Percentiles rank a stretch among this genome's conserved stretches.
These are phyloP conservation scores for Ensete ventricosum DNA, from an alignment of 176 grass and related monocot species.

Conservation along the genomic window DNA sequence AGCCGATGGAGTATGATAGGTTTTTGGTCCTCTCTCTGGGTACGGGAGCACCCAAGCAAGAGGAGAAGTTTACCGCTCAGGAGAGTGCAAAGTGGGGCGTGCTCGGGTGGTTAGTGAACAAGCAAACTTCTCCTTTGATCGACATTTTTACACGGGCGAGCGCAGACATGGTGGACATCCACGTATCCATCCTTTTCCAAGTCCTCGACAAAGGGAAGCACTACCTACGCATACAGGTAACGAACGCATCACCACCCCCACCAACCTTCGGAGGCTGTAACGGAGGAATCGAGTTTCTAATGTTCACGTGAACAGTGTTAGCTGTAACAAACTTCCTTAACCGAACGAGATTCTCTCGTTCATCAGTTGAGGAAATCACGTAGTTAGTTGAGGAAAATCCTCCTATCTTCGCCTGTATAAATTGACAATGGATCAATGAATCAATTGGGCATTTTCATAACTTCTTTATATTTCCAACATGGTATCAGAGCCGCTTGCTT, in stretches of 20 bases:
- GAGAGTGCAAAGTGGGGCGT: slow-evolving; percentile 57
- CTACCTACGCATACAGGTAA: slow-evolving; percentile 68
- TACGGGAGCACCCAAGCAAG: slow-evolving; percentile 37
- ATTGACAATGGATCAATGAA: no score
- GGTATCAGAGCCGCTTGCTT: no score
- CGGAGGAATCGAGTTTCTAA: not conserved
- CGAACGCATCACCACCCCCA: not conserved
- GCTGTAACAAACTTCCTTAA: no score
- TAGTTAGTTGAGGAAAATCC: no score
- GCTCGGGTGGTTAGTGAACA: slow-evolving; percentile 54
- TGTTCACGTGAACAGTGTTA: not conserved
- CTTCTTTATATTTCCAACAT: no score
- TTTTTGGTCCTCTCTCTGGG: slow-evolving; percentile 71
- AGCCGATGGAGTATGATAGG: slow-evolving; percentile 41
- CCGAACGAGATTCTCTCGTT: no score
- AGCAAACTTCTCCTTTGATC: slow-evolving; percentile 34
- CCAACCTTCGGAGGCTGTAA: no score
- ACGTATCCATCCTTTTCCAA: slow-evolving; percentile 38
- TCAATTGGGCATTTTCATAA: no score
- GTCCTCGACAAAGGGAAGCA: slow-evolving; percentile 10
- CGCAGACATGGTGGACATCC: slow-evolving; percentile 70
- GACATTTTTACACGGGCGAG: slow-evolving; percentile 56
- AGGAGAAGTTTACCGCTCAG: slow-evolving; percentile 27
- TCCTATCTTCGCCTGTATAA: no score
- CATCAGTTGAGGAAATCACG: no score